phyloP scores from a whole-genome alignment of 257 asterid genomes.

The Forsythia viridissima region DNA sequence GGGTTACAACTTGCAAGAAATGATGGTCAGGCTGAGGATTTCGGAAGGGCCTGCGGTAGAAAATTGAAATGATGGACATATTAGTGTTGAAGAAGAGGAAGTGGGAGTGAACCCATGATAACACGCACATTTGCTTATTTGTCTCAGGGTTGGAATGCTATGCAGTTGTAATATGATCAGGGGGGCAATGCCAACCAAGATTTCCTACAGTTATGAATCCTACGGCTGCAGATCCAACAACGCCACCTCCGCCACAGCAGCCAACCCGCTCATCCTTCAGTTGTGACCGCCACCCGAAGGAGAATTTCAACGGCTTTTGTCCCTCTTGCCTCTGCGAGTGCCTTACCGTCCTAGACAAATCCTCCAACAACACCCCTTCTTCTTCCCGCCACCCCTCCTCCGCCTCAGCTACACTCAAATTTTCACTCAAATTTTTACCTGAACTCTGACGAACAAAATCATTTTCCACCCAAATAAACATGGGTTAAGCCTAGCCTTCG shows the following conservation, averaged over 20 bases:
- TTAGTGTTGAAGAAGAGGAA: no score
- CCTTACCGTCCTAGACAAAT: constrained; percentile 63
- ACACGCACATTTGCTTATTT: no score
- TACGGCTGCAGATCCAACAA: constrained; percentile 49
- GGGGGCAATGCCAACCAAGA: constrained; percentile 34
- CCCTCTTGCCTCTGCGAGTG: constrained; percentile 89
- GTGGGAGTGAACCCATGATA: no score
- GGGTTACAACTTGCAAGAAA: no score
- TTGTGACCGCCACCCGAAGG: constrained; percentile 80
- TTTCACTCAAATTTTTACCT: constrained; percentile 63
- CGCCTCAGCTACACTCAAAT: constrained; percentile 51
- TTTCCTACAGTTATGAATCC: constrained; percentile 28
- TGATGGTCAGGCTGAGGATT: no score
- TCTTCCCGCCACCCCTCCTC: constrained; percentile 75
- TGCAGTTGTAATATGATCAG: constrained; percentile 30
- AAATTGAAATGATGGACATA: no score
- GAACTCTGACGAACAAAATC: constrained; percentile 84
- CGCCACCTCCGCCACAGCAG: constrained; percentile 77
- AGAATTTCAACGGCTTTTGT: constrained; percentile 82
- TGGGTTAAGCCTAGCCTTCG: constrained; percentile 40
- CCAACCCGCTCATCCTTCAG: constrained; percentile 86
- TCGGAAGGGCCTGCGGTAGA: no score
- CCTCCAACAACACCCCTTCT: constrained; percentile 55
- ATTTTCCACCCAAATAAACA: constrained; percentile 82
- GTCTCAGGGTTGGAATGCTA: no score